Evolutionary conservation across 83 land plant species (phyloP).

Genomic region (Larix sibirica): DNA sequence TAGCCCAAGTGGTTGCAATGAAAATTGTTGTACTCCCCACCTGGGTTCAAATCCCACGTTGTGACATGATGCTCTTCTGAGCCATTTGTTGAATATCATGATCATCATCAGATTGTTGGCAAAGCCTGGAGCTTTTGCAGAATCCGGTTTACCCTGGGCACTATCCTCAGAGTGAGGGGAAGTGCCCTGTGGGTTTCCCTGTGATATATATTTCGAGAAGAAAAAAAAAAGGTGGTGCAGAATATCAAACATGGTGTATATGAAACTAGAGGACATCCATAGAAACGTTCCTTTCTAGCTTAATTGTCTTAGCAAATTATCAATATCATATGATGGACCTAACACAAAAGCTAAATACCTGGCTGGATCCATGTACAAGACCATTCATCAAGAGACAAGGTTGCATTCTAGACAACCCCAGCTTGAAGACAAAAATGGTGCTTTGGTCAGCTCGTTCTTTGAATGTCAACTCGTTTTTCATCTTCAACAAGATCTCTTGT

Average conservation of each 20-base stretch:
- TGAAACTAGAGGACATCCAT: not conserved
- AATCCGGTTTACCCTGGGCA: too few relatives aligned
- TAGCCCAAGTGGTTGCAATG: too few relatives aligned
- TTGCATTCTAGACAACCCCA: conserved; percentile 72
- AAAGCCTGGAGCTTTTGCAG: too few relatives aligned
- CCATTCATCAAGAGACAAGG: conserved; percentile 94
- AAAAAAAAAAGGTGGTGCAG: not conserved
- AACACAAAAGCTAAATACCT: conserved; percentile 49
- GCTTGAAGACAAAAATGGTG: conserved; percentile 76
- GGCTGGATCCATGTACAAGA: conserved; percentile 71
- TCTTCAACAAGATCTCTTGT: conserved; percentile 54
- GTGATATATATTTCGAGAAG: not conserved
- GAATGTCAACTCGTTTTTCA: conserved; percentile 58
- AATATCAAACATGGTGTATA: not conserved
- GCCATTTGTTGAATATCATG: too few relatives aligned
- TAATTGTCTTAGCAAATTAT: not conserved
- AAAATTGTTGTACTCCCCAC: too few relatives aligned
- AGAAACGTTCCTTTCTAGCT: not conserved
- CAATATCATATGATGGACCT: not conserved
- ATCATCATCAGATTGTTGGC: too few relatives aligned
- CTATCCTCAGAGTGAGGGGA: too few relatives aligned
- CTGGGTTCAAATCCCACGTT: too few relatives aligned
- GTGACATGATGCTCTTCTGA: too few relatives aligned
- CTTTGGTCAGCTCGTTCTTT: conserved; percentile 57
- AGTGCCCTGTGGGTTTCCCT: too few relatives aligned